Conservation (phyloP, 2,329 filamentous ascomycete species). For the Ceratocystis huliohia region DNA sequence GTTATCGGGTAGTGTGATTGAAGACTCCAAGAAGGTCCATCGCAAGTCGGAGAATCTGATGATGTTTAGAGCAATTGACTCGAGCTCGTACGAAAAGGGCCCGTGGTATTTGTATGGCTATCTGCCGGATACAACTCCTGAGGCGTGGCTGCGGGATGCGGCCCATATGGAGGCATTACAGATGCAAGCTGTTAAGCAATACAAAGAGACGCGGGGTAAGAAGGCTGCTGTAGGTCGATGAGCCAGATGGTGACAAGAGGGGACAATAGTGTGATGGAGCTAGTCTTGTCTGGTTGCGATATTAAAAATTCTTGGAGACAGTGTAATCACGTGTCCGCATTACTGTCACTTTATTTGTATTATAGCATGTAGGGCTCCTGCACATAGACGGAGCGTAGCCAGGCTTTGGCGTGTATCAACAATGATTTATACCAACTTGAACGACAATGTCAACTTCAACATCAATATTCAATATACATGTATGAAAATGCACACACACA, state of each 20-base stretch:
- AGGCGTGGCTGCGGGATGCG: constrained; percentile 27
- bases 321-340: background rate
- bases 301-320: background rate
- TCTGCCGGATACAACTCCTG: constrained; percentile 39
- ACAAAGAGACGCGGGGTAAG: constrained; percentile 26
- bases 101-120: constrained; percentile 57
- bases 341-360: constrained; percentile 20
- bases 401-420: constrained; percentile 19
- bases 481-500: too few relatives aligned
- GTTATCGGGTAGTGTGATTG: constrained; percentile 31
- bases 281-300: background rate
- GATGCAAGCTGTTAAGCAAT: constrained; percentile 26
- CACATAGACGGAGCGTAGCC: constrained; percentile 11
- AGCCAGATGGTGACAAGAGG: background rate
- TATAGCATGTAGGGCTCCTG: constrained; percentile 14
- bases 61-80: constrained; percentile 38
- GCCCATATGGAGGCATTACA: constrained; percentile 16
- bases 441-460: background rate
- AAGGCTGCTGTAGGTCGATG: constrained; percentile 22
- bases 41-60: constrained; percentile 53
- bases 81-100: constrained; percentile 34
- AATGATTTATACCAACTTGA: constrained; percentile 4
- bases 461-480: too few relatives aligned
- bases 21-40: constrained; percentile 38
- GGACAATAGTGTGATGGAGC: background rate